These are phyloP conservation scores for Eimeria acervulina DNA, from an alignment of 169 alveolate species.

Conservation along the genomic window DNA sequence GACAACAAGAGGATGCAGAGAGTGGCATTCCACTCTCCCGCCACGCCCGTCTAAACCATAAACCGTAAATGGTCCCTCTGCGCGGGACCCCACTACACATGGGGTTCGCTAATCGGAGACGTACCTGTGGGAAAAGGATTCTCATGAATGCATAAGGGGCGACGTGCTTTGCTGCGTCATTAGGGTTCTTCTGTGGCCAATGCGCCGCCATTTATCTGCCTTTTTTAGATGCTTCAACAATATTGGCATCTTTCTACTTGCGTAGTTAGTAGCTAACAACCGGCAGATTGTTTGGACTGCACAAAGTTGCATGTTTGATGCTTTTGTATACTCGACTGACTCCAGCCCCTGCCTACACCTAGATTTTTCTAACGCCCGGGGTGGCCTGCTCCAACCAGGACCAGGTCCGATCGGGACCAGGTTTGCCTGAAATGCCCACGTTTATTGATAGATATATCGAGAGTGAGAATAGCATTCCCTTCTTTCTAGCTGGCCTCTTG, in stretches of 20 bases:
- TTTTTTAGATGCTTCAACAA: neutral
- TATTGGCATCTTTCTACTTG: neutral
- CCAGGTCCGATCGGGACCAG: neutral
- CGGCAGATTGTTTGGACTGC: neutral
- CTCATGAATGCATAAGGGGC: neutral
- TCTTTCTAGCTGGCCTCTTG: neutral
- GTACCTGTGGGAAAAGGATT: neutral
- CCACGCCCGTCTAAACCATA: neutral
- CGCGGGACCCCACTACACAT: no score
- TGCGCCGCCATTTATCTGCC: neutral
- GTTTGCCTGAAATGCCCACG: neutral
- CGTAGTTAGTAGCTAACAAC: neutral
- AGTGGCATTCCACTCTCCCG: neutral
- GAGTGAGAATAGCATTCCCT: neutral
- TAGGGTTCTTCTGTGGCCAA: neutral
- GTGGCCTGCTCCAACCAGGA: neutral
- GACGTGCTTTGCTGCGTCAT: neutral
- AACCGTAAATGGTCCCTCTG: no score
- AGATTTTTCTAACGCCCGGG: neutral
- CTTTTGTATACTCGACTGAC: neutral
- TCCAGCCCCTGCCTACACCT: neutral
- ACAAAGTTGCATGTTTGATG: constrained; percentile 6
- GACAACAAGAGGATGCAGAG: neutral
- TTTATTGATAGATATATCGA: neutral
- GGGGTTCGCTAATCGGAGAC: neutral